These are phyloP conservation scores for Colletotrichum sp. DNA, from an alignment of 2,329 filamentous ascomycete genomes.

Conservation along the genomic window DNA sequence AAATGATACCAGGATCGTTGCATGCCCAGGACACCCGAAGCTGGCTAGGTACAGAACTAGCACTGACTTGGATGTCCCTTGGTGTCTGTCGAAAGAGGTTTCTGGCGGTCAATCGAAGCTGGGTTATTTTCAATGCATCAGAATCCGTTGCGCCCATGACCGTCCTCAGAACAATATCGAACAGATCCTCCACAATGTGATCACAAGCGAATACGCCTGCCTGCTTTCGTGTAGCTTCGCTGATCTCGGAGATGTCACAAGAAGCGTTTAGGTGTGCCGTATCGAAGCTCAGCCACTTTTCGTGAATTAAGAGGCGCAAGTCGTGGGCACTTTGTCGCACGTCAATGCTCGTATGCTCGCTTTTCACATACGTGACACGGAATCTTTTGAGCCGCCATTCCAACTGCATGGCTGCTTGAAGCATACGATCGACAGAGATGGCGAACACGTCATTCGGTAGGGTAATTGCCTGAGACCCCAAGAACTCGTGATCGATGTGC, in stretches of 20 bases:
- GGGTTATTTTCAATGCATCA: too few species aligned
- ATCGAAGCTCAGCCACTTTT: not conserved
- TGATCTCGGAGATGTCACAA: not conserved
- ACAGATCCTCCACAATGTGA: not conserved
- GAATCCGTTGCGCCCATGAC: too few species aligned
- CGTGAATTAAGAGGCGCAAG: not conserved
- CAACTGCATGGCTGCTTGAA: not conserved
- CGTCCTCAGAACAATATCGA: not conserved
- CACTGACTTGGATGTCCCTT: not conserved
- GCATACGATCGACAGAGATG: not conserved
- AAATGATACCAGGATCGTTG: not conserved
- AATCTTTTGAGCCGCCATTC: fast-evolving
- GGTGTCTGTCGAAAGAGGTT: not conserved
- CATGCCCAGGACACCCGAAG: not conserved
- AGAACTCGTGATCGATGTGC: not conserved
- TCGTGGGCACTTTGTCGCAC: not conserved
- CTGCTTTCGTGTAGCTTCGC: not conserved
- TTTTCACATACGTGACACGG: not conserved
- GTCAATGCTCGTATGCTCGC: not conserved
- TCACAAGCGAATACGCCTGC: not conserved
- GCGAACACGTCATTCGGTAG: not conserved
- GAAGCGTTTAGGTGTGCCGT: not conserved
- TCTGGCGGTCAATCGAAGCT: not conserved
- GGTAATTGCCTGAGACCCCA: not conserved
- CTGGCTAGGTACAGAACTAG: not conserved